A percentile compares a stretch with the other conserved stretches of the same genome.
phyloP scores from a whole-genome alignment of 1,284 basidiomycete species.

The Ustilago loliicola region DNA sequence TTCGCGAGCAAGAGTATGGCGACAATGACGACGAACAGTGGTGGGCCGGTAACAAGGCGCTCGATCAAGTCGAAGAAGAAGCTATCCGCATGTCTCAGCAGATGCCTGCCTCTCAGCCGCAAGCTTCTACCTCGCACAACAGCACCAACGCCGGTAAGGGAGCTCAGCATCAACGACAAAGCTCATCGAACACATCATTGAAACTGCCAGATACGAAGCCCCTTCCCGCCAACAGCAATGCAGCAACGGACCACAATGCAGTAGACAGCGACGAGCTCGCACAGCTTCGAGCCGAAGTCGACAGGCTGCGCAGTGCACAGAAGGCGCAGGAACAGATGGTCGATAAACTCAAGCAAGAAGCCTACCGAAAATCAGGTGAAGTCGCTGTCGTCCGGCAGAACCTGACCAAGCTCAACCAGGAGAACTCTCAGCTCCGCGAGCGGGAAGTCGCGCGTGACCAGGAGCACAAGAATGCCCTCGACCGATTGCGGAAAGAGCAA shows the following conservation, averaged over 20 bases:
- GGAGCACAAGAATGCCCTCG: conserved; percentile 48
- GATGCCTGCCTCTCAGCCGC: conserved; percentile 23
- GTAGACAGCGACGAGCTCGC: conserved; percentile 18
- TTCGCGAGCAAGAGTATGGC: conserved; percentile 40
- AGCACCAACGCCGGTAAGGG: neutral
- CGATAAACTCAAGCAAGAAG: conserved; percentile 41
- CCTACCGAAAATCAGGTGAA: conserved; percentile 57
- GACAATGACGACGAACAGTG: conserved; percentile 48
- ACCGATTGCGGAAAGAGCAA: conserved; percentile 54
- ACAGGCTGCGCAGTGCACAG: conserved; percentile 37
- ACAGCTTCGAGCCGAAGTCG: conserved; percentile 40
- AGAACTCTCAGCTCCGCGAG: conserved; percentile 53
- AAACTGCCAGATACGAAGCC: conserved; percentile 25
- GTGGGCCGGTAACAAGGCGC: conserved; percentile 44
- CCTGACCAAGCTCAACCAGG: conserved; percentile 51
- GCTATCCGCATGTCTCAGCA: conserved; percentile 58
- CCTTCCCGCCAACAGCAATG: neutral
- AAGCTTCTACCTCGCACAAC: neutral
- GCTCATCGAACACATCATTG: neutral
- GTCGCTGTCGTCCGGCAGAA: conserved; percentile 60
- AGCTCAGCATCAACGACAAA: neutral
- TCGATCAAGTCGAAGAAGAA: conserved; percentile 50
- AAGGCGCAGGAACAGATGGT: conserved; percentile 50
- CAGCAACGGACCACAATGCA: neutral
- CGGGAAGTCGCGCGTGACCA: conserved; percentile 48